A percentile compares a stretch with the other conserved stretches of the same genome.
Conservation (phyloP, 202 grass and related monocot species). For the Dendrocalamus latiflorus region DNA sequence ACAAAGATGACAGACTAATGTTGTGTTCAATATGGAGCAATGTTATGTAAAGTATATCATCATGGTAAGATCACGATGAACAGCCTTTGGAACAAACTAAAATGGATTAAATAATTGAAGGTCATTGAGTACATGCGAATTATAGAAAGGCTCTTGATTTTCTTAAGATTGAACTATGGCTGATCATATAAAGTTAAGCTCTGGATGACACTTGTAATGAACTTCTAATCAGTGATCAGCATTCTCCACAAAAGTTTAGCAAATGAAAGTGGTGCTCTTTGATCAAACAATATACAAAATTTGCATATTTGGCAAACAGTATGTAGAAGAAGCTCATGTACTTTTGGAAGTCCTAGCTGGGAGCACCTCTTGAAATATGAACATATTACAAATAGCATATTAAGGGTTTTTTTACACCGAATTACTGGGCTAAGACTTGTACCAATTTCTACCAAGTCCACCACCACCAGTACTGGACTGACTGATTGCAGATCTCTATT, state of each 20-base stretch:
- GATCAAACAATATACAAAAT: background rate
- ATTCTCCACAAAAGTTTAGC: background rate
- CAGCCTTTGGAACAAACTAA: background rate
- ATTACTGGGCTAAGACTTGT: background rate
- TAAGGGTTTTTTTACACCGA: background rate
- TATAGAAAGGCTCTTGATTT: background rate
- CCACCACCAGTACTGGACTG: background rate
- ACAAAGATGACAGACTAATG: background rate
- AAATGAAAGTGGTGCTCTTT: background rate
- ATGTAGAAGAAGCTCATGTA: background rate
- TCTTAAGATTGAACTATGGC: background rate
- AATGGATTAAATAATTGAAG: background rate
- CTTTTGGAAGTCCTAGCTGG: background rate
- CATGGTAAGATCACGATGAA: background rate
- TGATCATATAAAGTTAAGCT: background rate
- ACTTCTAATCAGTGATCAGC: background rate
- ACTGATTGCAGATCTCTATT: background rate
- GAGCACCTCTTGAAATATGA: background rate
- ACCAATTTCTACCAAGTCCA: background rate
- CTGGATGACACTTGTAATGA: background rate
- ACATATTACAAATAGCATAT: background rate
- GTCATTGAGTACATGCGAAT: background rate
- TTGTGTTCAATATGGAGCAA: background rate
- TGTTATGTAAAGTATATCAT: too few species aligned
- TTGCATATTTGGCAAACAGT: background rate